Conservation (phyloP, 2,329 filamentous ascomycete species). For the Coniochaeta hoffmannii region DNA sequence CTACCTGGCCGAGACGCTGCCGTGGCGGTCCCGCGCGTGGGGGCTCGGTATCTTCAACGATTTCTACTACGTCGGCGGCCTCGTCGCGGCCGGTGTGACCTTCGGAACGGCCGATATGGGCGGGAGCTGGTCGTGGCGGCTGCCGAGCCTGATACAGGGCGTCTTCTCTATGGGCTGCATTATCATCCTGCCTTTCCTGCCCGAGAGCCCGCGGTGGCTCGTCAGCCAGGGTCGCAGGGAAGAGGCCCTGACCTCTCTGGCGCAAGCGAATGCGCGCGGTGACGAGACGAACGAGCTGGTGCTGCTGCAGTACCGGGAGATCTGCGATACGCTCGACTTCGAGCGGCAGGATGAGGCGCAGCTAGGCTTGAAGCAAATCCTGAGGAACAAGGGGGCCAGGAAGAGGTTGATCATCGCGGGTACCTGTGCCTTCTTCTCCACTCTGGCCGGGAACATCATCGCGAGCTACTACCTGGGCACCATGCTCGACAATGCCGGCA, state of each 20-base stretch:
- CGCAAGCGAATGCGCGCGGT: conserved; percentile 32
- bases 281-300: conserved; percentile 28
- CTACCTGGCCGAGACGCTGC: conserved; percentile 5
- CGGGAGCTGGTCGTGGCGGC: conserved; percentile 38
- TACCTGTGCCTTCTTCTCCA: conserved; percentile 25
- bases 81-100: conserved; percentile 37
- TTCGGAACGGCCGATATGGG: conserved; percentile 31
- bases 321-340: conserved; percentile 34
- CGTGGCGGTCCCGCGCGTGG: conserved; percentile 12
- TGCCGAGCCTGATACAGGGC: conserved; percentile 34
- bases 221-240: conserved; percentile 29
- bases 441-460: conserved; percentile 30
- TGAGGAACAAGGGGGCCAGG: conserved; percentile 26
- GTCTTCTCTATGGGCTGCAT: conserved; percentile 29
- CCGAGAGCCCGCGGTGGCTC: conserved; percentile 37
- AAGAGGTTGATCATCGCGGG: conserved; percentile 31
- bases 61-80: conserved; percentile 25
- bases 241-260: conserved; percentile 29
- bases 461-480: conserved; percentile 30
- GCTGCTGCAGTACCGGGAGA: conserved; percentile 32
- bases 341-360: conserved; percentile 32
- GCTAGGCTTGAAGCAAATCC: conserved; percentile 28
- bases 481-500: conserved; percentile 32
- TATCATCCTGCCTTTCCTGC: conserved; percentile 33
- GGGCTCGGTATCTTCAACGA: conserved; percentile 19